Percentiles rank a stretch among this genome's conserved stretches.
phyloP scores from a whole-genome alignment of 306 rosid species.

The Adenanthera pavonina region DNA sequence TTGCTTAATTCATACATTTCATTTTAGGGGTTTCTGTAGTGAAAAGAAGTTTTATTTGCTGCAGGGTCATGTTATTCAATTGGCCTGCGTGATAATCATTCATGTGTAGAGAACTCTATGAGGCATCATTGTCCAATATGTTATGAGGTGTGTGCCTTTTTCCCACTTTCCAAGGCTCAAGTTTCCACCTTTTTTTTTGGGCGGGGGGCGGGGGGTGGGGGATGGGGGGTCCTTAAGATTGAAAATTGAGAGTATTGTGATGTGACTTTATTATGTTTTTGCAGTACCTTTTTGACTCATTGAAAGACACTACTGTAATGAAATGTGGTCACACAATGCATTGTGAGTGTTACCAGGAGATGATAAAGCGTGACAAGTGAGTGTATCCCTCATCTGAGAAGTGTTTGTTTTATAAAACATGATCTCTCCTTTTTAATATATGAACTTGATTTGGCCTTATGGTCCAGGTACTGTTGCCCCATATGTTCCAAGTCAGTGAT shows the following conservation, averaged over 20 bases:
- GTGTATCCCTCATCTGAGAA: slow-evolving; percentile 28
- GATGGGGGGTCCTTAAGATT: no score
- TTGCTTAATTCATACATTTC: slow-evolving; percentile 4
- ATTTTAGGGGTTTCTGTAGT: slow-evolving; percentile 14
- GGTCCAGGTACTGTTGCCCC: slow-evolving; percentile 82
- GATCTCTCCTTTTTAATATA: slow-evolving; percentile 2
- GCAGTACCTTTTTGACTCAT: slow-evolving; percentile 88
- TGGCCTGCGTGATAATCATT: slow-evolving; percentile 77
- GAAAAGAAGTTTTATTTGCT: slow-evolving; percentile 32
- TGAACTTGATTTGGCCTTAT: slow-evolving; percentile 37
- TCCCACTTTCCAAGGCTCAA: slow-evolving; percentile 9
- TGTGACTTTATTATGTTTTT: slow-evolving; percentile 36
- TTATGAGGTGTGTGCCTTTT: slow-evolving; percentile 72
- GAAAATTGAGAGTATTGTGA: slow-evolving; percentile 29
- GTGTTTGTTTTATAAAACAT: background rate
- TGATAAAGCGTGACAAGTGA: slow-evolving; percentile 81
- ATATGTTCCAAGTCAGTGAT: slow-evolving; percentile 84
- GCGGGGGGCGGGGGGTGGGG: no score
- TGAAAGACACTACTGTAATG: slow-evolving; percentile 81
- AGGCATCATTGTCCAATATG: slow-evolving; percentile 96
- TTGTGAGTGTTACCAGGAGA: slow-evolving; percentile 73
- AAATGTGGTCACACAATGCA: slow-evolving; percentile 99
- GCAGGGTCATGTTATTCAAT: slow-evolving; percentile 87
- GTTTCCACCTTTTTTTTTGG: slow-evolving; percentile 7
- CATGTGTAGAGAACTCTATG: slow-evolving; percentile 96